Conservation (phyloP, 495 filamentous ascomycete species). For the Neurospora cerealis region DNA sequence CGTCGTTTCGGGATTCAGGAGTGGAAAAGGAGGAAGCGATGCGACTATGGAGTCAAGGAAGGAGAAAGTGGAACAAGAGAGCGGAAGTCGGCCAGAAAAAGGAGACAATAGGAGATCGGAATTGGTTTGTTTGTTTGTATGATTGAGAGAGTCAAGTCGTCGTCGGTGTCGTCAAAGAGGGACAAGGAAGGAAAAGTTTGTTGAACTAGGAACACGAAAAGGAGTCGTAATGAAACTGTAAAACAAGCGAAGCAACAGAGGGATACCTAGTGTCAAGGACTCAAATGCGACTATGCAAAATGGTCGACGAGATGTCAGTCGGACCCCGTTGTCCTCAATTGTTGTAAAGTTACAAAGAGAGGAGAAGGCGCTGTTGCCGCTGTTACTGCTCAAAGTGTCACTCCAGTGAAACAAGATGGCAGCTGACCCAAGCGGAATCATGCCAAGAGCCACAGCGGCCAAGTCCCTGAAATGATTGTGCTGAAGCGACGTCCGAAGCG, state of each 20-base stretch:
- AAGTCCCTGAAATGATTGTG: neutral
- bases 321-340: neutral
- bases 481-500: neutral
- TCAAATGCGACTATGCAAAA: neutral
- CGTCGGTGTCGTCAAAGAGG: neutral
- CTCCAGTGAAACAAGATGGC: neutral
- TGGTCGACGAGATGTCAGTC: neutral
- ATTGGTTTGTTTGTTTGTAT: neutral
- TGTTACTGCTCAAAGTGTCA: neutral
- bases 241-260: slow-evolving; percentile 2
- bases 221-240: slow-evolving; percentile 1
- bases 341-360: neutral
- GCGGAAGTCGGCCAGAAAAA: neutral
- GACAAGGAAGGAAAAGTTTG: neutral
- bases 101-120: neutral
- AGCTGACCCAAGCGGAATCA: neutral
- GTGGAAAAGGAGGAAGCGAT: neutral
- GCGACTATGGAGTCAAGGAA: neutral
- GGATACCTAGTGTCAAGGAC: too few relatives aligned
- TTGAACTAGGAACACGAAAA: neutral
- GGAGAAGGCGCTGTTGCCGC: neutral
- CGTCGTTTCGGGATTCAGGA: neutral
- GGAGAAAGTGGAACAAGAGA: neutral
- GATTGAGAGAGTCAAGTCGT: neutral
- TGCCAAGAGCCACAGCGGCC: neutral